Conservation (phyloP, 2,329 filamentous ascomycete species). For the Trichoderma sp. region DNA sequence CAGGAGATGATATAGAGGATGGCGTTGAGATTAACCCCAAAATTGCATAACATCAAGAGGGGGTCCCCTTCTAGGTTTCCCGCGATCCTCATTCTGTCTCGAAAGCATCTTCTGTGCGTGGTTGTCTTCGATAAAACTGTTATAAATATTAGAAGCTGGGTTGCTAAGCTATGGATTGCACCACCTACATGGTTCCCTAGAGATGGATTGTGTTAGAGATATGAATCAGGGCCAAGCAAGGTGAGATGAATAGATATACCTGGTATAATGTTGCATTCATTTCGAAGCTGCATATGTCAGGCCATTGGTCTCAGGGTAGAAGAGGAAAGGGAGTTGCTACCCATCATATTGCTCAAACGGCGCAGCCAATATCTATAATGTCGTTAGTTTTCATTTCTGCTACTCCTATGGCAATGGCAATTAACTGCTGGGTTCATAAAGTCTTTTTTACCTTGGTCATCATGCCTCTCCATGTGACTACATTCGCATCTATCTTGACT, state of each 20-base stretch:
- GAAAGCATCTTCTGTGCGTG: constrained; percentile 67
- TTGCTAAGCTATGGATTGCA: not conserved
- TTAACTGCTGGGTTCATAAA: constrained; percentile 14
- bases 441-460: constrained; percentile 76
- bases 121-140: constrained; percentile 90
- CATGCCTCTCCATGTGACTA: constrained; percentile 96
- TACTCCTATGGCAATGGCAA: not conserved
- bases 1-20: not conserved
- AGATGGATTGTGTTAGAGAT: not conserved
- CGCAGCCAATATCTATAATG: constrained; percentile 73
- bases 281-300: constrained; percentile 63
- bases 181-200: constrained; percentile 3
- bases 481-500: constrained; percentile 67
- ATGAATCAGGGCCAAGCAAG: not conserved
- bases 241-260: constrained; percentile 50
- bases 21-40: constrained; percentile 64
- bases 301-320: not conserved
- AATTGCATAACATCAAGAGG: constrained; percentile 83
- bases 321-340: constrained; percentile 39
- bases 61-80: constrained; percentile 38
- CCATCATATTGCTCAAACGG: constrained; percentile 81
- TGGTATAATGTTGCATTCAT: constrained; percentile 95
- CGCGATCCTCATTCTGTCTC: constrained; percentile 52
- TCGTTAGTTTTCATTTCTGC: not conserved
- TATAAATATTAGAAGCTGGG: not conserved